A percentile compares a stretch with the other conserved stretches of the same genome.
Evolutionary conservation across 2,329 filamentous ascomycete genomes (phyloP).

Genomic region (Sporothrix sp.): DNA sequence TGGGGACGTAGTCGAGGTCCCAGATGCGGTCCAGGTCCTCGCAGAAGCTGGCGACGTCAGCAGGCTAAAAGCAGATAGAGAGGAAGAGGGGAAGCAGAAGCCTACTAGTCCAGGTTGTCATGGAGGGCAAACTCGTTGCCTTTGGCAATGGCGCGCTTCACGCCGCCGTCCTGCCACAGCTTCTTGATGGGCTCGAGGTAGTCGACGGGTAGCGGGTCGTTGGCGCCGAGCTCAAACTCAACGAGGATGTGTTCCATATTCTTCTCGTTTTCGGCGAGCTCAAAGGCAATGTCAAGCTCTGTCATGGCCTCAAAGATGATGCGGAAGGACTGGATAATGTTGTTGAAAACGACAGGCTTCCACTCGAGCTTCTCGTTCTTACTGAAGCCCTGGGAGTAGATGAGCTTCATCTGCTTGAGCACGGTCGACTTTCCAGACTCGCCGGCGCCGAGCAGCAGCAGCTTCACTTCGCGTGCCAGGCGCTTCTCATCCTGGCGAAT

Average conservation of each 20-base stretch:
- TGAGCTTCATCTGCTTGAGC: constrained; percentile 97
- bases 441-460: constrained; percentile 79
- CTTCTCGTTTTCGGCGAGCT: constrained; percentile 70
- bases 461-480: constrained; percentile 81
- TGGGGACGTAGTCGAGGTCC: constrained; percentile 69
- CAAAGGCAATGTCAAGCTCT: constrained; percentile 70
- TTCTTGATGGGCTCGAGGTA: constrained; percentile 73
- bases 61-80: not conserved
- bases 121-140: constrained; percentile 96
- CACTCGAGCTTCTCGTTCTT: constrained; percentile 85
- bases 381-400: constrained; percentile 86
- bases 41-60: constrained; percentile 59
- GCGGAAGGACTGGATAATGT: constrained; percentile 85
- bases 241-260: constrained; percentile 67
- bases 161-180: constrained; percentile 74
- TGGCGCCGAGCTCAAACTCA: constrained; percentile 72
- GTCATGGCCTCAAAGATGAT: constrained; percentile 86
- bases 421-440: constrained; percentile 96
- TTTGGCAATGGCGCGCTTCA: constrained; percentile 79
- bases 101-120: constrained; percentile 90
- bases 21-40: constrained; percentile 67
- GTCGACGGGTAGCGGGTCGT: constrained; percentile 69
- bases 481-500: constrained; percentile 83
- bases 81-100: constrained; percentile 15
- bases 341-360: constrained; percentile 92